These are phyloP conservation scores for Viola odorata DNA, from an alignment of 345 rosid genomes.

Conservation along the genomic window DNA sequence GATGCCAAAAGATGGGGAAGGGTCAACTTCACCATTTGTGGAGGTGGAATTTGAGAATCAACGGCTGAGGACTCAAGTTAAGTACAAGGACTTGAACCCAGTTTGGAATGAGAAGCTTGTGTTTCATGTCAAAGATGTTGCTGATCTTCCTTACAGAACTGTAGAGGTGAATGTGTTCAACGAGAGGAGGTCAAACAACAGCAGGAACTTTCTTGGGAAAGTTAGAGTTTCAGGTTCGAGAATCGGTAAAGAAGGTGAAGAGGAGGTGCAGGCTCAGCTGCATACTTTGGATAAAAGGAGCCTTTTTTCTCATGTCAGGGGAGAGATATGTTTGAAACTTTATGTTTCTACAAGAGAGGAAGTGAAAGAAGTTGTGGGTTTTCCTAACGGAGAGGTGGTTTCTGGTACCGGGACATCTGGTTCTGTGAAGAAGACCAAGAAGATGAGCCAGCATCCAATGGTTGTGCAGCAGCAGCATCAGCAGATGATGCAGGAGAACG, in stretches of 20 bases:
- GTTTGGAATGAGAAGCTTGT: not conserved
- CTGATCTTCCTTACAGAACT: not conserved
- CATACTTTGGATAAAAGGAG: conserved; percentile 62
- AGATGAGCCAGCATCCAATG: conserved; percentile 36
- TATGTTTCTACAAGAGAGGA: conserved; percentile 35
- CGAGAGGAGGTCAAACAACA: conserved; percentile 42
- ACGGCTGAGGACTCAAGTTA: not conserved
- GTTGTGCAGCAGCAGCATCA: conserved; percentile 36
- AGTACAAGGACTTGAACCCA: conserved; percentile 1
- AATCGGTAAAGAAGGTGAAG: conserved; percentile 43
- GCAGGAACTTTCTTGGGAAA: conserved; percentile 60
- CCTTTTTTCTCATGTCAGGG: conserved; percentile 61
- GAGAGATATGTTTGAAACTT: conserved; percentile 56
- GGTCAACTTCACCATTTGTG: conserved; percentile 46
- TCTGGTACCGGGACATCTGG: conserved; percentile 17
- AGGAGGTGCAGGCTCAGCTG: conserved; percentile 38
- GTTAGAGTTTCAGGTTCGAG: conserved; percentile 47
- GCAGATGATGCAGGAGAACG: conserved; percentile 19
- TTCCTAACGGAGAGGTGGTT: conserved; percentile 20
- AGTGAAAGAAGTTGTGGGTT: conserved; percentile 18
- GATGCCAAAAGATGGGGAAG: conserved; percentile 48
- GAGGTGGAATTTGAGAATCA: conserved; percentile 41
- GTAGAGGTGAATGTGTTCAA: too few relatives aligned
- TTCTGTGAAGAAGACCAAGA: conserved; percentile 45
- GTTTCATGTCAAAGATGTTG: not conserved